These are phyloP conservation scores for Corchorus capsularis DNA, from an alignment of 345 rosid genomes.

Conservation along the genomic window DNA sequence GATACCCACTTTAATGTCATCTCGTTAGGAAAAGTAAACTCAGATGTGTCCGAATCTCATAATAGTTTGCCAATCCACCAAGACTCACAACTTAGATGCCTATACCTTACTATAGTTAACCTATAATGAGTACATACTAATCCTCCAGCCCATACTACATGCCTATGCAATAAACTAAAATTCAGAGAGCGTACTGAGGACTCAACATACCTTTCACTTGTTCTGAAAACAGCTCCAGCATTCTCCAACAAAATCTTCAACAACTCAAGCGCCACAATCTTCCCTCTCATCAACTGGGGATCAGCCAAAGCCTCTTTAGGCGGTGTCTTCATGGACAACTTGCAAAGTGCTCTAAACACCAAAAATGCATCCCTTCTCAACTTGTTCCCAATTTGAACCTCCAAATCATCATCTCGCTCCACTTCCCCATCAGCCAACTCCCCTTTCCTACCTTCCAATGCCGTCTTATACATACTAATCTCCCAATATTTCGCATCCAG, in stretches of 20 bases:
- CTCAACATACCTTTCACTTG: slow-evolving; percentile 82
- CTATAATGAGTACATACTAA: neutral
- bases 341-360: slow-evolving; percentile 99
- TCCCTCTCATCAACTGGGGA: slow-evolving; percentile 95
- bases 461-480: slow-evolving; percentile 99
- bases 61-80: slow-evolving; percentile 7
- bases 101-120: neutral
- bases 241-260: slow-evolving; percentile 96
- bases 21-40: neutral
- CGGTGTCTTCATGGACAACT: slow-evolving; percentile 97
- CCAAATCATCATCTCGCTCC: slow-evolving; percentile 91
- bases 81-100: neutral
- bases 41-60: neutral
- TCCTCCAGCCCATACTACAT: neutral
- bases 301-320: slow-evolving; percentile 90
- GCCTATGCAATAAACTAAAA: neutral
- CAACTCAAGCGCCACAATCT: slow-evolving; percentile 95
- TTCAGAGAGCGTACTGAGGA: slow-evolving; percentile 7
- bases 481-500: slow-evolving; percentile 99
- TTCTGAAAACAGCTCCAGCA: slow-evolving; percentile 98
- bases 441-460: slow-evolving; percentile 97
- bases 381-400: slow-evolving; percentile 99
- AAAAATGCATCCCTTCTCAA: slow-evolving; percentile 97
- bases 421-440: slow-evolving; percentile 88
- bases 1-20: neutral